Conservation (phyloP, 805 yeast genomes). For the Yarrowia sp. region DNA sequence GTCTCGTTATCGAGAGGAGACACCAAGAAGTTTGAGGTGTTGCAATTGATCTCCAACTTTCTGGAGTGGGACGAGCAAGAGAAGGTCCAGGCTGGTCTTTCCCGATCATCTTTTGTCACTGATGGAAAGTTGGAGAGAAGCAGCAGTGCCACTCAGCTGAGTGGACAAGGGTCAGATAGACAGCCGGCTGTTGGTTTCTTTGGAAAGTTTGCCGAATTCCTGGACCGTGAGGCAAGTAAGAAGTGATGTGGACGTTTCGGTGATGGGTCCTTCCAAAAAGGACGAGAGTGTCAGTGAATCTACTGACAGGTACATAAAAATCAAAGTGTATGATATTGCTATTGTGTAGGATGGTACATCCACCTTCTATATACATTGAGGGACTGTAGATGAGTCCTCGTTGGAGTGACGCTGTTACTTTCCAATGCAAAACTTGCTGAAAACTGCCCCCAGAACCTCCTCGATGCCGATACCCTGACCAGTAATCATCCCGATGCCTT, state of each 20-base stretch:
- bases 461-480: constrained; percentile 87
- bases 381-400: background rate
- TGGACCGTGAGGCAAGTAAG: constrained; percentile 34
- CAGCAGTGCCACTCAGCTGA: background rate
- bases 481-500: constrained; percentile 88
- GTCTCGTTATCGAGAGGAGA: constrained; percentile 88
- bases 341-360: background rate
- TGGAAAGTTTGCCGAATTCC: constrained; percentile 41
- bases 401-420: constrained; percentile 48
- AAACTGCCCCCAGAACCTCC: constrained; percentile 86
- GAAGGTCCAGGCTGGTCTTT: constrained; percentile 37
- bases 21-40: constrained; percentile 88
- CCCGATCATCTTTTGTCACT: constrained; percentile 27
- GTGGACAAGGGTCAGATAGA: background rate
- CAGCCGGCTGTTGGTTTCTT: constrained; percentile 37
- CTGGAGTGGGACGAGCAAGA: constrained; percentile 79
- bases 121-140: constrained; percentile 19
- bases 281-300: background rate
- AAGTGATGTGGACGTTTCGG: background rate
- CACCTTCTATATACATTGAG: background rate
- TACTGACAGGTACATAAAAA: background rate
- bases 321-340: background rate
- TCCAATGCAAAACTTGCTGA: constrained; percentile 91
- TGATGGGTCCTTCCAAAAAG: too few relatives aligned
- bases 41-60: constrained; percentile 75